Base-by-base conservation (phyloP, 495 filamentous ascomycete species). In the Trichocladium antarcticum region DNA sequence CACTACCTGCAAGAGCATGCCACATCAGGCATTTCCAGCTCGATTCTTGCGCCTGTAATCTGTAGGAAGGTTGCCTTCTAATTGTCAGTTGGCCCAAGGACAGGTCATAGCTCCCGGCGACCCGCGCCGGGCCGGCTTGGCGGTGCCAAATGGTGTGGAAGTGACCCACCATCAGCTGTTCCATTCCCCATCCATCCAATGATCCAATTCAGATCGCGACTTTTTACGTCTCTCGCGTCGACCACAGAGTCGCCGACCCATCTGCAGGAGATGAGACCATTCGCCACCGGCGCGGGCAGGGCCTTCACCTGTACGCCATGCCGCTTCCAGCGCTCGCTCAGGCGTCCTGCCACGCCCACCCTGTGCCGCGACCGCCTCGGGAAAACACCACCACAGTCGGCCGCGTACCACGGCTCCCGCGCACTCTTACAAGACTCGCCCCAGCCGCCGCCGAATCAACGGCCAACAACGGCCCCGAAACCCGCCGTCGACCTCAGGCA, bases 401-500 rank as follows among this genome's bases (percentile, higher is more conserved):
- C 53, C 16, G 16, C 28, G 17, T 47, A 50, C 36, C 45, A 53
- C 27, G 47, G 37, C 41, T 43, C 56, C 16, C 42, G 32, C n/a
- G 22, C 24, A 12, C 52, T 45, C n/a, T 28, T 14, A 28, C 43
- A 49, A 38, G 29, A 50, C 22, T 1, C 20, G 3, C 8, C n/a
- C 21, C 40, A 15, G 37, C 17, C 15, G 7, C 37, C 17, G 12
- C 42, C 15, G 49, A 56, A 16, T 27, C 45, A 31, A 10, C 53
- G 49, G 10, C 80, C 84, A 0, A 73, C 86, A 11, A 84, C 78
- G 37, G 90, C 88, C 12, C 90, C 89, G 6, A 94, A 88, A 58
- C 75, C 84, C 7, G 72, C 69, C 16, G 74, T 89, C 42, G 82
- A 96, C 65, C 72, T 95, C 63, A 95, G 85, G 62, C 81, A 89